Evolutionary conservation across 306 rosid genomes (phyloP), one percentile per base, ranked within the genome.

Genomic region (Quercus bicolor): DNA sequence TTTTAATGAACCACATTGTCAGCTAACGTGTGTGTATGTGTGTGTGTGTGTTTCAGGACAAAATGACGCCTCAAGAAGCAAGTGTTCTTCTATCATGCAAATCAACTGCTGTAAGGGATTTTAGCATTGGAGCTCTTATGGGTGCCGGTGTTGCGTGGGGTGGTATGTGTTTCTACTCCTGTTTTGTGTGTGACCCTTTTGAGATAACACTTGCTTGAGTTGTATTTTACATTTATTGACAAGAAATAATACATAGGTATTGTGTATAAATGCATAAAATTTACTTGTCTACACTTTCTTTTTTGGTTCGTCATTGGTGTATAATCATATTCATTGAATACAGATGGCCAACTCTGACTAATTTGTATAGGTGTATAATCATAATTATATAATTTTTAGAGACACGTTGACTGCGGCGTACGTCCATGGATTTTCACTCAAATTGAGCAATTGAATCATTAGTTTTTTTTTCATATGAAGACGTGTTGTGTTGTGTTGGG

Each of bases 11-110:
- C 40, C 43, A 29, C 20, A 26, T 64, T 64, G 11, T 34, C 23
- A 10, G 51, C 9, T 68, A 66, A 33, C 8, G n/a, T 33, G 72
- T 23, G 65, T 59, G 12, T 56, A 24, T 26, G 71, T 21, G 62
- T 56, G 61, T 28, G 14, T 33, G 48, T 19, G 48, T 31, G 43
- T 73, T 73, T 73, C 69, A 84, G 96, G 82, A 68, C 20, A 70
- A 73, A 19, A 73, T 91, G 78, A 84, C 92, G 70, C 79, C 82
- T 16, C 60, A 86, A 75, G 98, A 93, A 65, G 24, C 19, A 59
- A 64, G 29, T 72, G 5, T 86, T 77, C 80, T 86, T 16, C 78
- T 9, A 23, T 75, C 85, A 21, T 93, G 85, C 73, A 82, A 78
- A 81, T 72, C 89, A 60, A 85, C 76, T 59, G 78, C 84, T 68